These are phyloP conservation scores for Gynandropsis gynandra DNA, from an alignment of 345 rosid species.

Conservation along the genomic window DNA sequence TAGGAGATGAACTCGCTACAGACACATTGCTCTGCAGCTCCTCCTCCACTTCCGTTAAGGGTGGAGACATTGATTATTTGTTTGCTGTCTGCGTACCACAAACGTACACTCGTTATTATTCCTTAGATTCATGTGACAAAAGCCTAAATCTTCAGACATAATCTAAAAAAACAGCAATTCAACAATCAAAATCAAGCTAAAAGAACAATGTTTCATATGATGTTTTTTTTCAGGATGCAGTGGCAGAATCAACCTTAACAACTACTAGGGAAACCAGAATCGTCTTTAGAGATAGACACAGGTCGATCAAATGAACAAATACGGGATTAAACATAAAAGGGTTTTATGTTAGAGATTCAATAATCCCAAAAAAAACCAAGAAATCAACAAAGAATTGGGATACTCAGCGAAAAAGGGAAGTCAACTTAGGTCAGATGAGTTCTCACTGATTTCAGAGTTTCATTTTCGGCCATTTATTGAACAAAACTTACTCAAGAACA, in stretches of 20 bases:
- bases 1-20: constrained; percentile 43
- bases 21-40: constrained; percentile 37
- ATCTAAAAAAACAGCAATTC: neutral
- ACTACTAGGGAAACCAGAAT: no score
- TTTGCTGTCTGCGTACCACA: neutral
- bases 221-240: no score
- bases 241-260: no score
- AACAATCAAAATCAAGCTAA: no score
- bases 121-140: constrained; percentile 8
- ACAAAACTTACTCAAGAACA: neutral
- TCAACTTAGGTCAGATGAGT: constrained; percentile 19
- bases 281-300: no score
- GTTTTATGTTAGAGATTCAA: no score
- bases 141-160: neutral
- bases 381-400: neutral
- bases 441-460: constrained; percentile 18
- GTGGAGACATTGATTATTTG: constrained; percentile 49
- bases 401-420: constrained; percentile 17
- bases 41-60: constrained; percentile 29
- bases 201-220: no score
- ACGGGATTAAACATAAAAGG: no score
- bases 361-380: neutral
- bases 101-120: no score
- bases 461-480: neutral
- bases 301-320: no score